These are phyloP conservation scores for Escallonia rubra DNA, from an alignment of 129 eudicot species.

Conservation along the genomic window DNA sequence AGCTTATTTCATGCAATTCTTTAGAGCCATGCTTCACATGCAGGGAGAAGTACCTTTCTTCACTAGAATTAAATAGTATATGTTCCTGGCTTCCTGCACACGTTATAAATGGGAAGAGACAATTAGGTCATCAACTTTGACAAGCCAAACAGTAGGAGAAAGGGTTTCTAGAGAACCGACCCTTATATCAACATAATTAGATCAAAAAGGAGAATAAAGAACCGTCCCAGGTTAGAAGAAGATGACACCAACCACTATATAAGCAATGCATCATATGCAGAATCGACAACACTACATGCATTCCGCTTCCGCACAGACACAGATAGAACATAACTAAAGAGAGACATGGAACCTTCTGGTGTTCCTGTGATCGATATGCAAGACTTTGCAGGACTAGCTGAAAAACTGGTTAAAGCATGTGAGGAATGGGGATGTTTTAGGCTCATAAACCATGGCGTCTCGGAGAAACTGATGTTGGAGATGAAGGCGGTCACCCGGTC, in stretches of 20 bases:
- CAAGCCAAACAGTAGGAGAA: too few species aligned
- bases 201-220: too few species aligned
- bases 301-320: background rate
- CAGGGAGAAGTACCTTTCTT: too few species aligned
- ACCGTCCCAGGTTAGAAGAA: background rate
- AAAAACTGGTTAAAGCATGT: conserved; percentile 24
- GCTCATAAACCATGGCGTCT: conserved; percentile 22
- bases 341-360: background rate
- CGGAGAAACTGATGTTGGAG: conserved; percentile 9
- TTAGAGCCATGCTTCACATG: too few species aligned
- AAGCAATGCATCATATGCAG: background rate
- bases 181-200: too few species aligned
- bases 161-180: too few species aligned
- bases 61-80: too few species aligned
- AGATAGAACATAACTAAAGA: background rate
- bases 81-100: too few species aligned
- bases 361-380: background rate
- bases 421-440: conserved; percentile 21
- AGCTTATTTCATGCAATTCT: too few species aligned
- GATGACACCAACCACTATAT: background rate
- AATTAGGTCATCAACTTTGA: too few species aligned
- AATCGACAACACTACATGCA: background rate
- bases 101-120: too few species aligned
- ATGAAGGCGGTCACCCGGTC: conserved; percentile 7
- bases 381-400: background rate